Evolutionary conservation across 2,329 filamentous ascomycete genomes (phyloP).

Genomic region (Rutstroemia sp.): DNA sequence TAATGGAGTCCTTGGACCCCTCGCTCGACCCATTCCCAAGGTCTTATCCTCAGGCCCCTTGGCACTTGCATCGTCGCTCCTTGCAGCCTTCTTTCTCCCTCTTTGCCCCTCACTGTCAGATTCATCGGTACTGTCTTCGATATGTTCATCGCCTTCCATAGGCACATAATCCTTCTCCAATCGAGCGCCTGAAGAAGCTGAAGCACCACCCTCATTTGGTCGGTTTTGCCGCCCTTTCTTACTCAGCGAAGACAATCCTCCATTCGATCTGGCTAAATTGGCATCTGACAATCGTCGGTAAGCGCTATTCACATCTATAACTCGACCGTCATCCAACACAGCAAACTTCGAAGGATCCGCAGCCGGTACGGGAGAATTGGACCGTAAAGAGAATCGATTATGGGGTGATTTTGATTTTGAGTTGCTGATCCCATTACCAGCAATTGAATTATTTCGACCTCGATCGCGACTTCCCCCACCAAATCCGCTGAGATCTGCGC

Average conservation of each 20-base stretch:
- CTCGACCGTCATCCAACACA: conserved; percentile 52
- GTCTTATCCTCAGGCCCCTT: conserved; percentile 31
- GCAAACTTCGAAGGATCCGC: conserved; percentile 31
- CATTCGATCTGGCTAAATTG: conserved; percentile 55
- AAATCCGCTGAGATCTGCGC: conserved; percentile 42
- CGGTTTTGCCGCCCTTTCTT: conserved; percentile 20
- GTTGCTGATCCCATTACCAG: conserved; percentile 14
- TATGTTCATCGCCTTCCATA: conserved; percentile 21
- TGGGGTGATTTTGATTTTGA: conserved; percentile 28
- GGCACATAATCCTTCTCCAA: conserved; percentile 26
- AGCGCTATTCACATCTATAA: conserved; percentile 61
- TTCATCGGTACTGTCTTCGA: conserved; percentile 29
- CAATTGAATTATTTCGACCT: conserved; percentile 21
- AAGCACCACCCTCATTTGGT: conserved; percentile 17
- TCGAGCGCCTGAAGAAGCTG: conserved; percentile 13
- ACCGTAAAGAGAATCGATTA: conserved; percentile 24
- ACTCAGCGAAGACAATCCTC: conserved; percentile 46
- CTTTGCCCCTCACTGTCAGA: conserved; percentile 61
- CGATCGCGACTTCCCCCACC: conserved; percentile 19
- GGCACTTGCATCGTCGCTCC: conserved; percentile 25
- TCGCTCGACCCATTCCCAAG: conserved; percentile 29
- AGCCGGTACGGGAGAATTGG: conserved; percentile 22
- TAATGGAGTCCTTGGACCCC: conserved; percentile 39
- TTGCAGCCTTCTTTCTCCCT: conserved; percentile 46
- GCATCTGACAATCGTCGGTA: conserved; percentile 68